Evolutionary conservation across 1,139 yeast genomes (phyloP), one percentile per base, ranked within the genome.

Genomic region (Yamadazyma songkhlaensis): DNA sequence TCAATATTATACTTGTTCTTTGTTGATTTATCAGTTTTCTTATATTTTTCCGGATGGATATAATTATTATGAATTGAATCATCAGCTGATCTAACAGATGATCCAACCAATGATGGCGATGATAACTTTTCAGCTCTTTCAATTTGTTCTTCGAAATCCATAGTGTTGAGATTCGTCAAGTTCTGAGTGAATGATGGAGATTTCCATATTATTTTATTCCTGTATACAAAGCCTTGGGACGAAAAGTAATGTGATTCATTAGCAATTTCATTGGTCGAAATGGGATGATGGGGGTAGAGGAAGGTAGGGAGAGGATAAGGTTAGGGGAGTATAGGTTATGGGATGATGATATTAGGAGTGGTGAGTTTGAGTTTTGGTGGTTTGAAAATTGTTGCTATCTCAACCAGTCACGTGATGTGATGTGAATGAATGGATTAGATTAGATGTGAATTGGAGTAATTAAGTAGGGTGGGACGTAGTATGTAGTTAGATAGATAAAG

Each of bases 141-240:
- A 47, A 74, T 64, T 54, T 76, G 79, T 50, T 69, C 67, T 60
- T 76, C 81, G 52, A 74, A 67, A 54, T 77, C 79, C 81, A 77
- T 77, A 9, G 21, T 32, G 22, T 13, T 32, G 8, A 9, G 10
- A 17, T 9, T 20, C 24, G 29, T 26, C 21, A 9, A 27, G 30
- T 27, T 26, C 11, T 24, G 25, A n/a, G 3, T 25, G 28, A 25
- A 27, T 14, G 11, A 27, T 27, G 30, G 30, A 27, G 30, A 27
- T 13, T 27, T 11, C 21, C 30, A 27, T 9, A 9, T 7, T 11
- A 11, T 26, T n/a, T 26, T 6, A 12, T 10, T 27, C 30, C 30
- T 27, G 30, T 15, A 27, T 14, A 14, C 9, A 13, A 13, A 20
- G 11, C 8, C 17, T 14, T 27, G 17, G 14, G 28, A 13, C 14